Evolutionary conservation across 1,139 yeast genomes (phyloP), one percentile per base, ranked within the genome.

Genomic region (Pneumocystis wakefieldiae): DNA sequence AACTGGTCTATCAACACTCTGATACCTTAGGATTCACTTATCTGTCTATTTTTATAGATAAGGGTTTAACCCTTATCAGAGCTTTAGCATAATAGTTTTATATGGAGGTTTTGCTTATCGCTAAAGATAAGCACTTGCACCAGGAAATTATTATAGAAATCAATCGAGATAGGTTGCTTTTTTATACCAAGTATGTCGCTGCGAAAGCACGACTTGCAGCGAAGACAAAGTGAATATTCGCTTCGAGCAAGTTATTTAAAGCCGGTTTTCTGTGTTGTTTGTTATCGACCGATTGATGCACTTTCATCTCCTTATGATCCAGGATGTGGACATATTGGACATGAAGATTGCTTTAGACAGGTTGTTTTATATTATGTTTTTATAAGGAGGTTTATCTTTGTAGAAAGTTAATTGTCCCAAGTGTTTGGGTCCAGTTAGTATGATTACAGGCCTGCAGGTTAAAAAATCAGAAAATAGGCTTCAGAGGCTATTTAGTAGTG

Each of bases 161-260:
- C n/a, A 8, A 24, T 48, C 55, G 55, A 48, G 32, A 48, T 48
- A 48, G 55, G 55, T 48, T 48, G 55, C 32, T 48, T 48, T 48
- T 12, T 48, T 24, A 48, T 48, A 48, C 55, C 55, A 12, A 48
- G 55, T 48, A 48, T 48, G 55, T 48, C 55, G 55, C 55, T 48
- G 55, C 55, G 55, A 24, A 48, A 48, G 55, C 55, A 48, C 55
- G 55, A 48, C 55, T 24, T 48, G 55, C 55, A 48, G 55, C 55
- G 55, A 24, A 28, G 55, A 24, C 55, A 48, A 12, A 48, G 55
- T 48, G 55, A 48, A 24, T 48, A 48, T 48, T 48, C 55, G 12
- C 32, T 48, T 19, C 29, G 55, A 19, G 12, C 55, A 12, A 48
- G 32, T 48, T 48, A 48, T 48, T 24, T 19, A 48, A 48, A 48